Evolutionary conservation across 176 grass and related monocot species (phyloP), one percentile per base, ranked within the genome.

Genomic region (Oryza longistaminata): DNA sequence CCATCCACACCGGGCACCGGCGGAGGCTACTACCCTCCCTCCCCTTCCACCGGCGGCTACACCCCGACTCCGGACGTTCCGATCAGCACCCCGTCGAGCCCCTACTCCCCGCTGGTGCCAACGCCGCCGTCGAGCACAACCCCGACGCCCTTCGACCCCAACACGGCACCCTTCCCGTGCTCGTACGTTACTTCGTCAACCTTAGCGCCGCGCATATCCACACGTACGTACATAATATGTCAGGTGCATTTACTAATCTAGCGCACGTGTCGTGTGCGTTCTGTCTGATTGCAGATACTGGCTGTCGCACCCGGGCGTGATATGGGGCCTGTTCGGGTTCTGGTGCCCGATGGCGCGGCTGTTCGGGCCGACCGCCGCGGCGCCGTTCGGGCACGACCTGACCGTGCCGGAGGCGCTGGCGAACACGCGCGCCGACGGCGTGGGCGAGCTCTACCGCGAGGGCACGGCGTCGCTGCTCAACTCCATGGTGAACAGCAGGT

Each of bases 401-500:
- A 97, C 92, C 55, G 82, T 97, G 72, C 80, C 78, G 24, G 88
- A 92, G 77, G 92, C 90, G 37, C 70, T 97, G 77, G 86, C 92
- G 16, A 97, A 94, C 88, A 85, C 70, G 69, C 92, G 92, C 44
- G 19, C 39, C 0, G 95, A 97, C 70, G 92, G 90, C 68, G 62
- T 94, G 35, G 94, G 94, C 7, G 89, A 83, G 34, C 90, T 97
- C 14, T 97, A 76, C 85, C 86, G 94, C 76, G 90, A 97, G 87
- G 94, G 94, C 82, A 90, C 92, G 60, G 92, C 92, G 22, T 86
- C 94, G 42, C 75, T 97, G 82, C 87, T 97, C 82, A 97, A 97
- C 87, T 97, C 94, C 35, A 88, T 97, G 91, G 87, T 90, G 13
- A 78, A 53, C 89, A 85, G 1, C 40, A 71, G 75, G 66, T 97